These are phyloP conservation scores for Fraxinus albicans DNA, from an alignment of 305 asterid species.

Conservation along the genomic window DNA sequence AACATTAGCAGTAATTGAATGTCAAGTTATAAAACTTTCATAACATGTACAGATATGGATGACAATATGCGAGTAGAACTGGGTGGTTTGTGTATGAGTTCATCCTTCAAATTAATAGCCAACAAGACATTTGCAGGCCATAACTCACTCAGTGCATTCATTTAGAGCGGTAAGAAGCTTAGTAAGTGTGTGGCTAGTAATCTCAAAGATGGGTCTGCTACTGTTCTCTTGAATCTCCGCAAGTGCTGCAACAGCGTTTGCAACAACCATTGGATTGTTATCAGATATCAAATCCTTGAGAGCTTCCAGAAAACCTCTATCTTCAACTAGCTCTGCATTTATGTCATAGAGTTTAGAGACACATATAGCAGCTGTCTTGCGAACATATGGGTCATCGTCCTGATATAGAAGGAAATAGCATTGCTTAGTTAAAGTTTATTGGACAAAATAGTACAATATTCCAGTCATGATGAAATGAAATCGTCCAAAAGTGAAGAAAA, in stretches of 20 bases:
- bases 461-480: conserved; percentile 16
- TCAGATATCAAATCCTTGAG: conserved; percentile 98
- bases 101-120: neutral
- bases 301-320: conserved; percentile 95
- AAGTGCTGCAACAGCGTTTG: conserved; percentile 98
- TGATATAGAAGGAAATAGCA: conserved; percentile 37
- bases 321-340: conserved; percentile 97
- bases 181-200: conserved; percentile 85
- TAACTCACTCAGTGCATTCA: conserved; percentile 96
- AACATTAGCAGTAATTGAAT: neutral
- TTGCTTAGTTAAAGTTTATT: conserved; percentile 21
- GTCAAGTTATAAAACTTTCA: neutral
- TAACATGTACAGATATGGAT: neutral
- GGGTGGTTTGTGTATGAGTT: neutral
- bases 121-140: neutral
- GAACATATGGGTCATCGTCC: conserved; percentile 99
- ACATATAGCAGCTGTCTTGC: conserved; percentile 98
- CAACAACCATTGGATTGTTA: conserved; percentile 99
- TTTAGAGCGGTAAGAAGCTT: conserved; percentile 98
- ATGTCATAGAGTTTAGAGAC: conserved; percentile 98
- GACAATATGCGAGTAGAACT: neutral
- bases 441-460: conserved; percentile 10
- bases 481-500: conserved; percentile 10
- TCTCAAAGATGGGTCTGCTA: conserved; percentile 82
- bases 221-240: conserved; percentile 96